Base-by-base conservation (phyloP, 2,329 filamentous ascomycete genomes). In the Cryphonectria nitschkei region DNA sequence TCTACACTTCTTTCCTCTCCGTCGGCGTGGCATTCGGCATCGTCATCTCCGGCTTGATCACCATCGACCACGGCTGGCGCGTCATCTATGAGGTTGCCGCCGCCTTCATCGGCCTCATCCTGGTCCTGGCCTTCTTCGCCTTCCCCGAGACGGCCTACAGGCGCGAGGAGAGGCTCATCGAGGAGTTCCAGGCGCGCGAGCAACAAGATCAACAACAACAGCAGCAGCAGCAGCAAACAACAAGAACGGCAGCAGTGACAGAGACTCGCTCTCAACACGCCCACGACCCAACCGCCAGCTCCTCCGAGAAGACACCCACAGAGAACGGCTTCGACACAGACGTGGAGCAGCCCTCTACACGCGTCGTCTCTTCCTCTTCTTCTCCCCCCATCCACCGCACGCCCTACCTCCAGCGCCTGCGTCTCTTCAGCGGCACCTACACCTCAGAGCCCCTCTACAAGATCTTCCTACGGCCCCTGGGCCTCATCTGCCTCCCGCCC, bases 101-200 rank as follows among this genome's bases (percentile, higher is more conserved):
- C 3, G 86, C 82, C n/a, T 75, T 89, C 16, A 81, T 89, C 62
- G 86, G 84, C 16, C 73, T 80, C 11, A 78, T 84, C 34, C 82
- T 85, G 1, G 67, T 88, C 0, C 73, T 88, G 2, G 81, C 84
- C 9, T 78, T 86, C 74, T 83, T 89, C 70, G 85, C 84, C 7
- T 85, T 89, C 67, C 87, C 87, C 0, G 87, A 89, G 75, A 89
- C 86, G 0, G 82, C 82, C 11, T 89, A 82, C 75, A 77, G 75
- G 60, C 80, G 85, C 70, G 74, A 75, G 5, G 67, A 73, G 56
- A 41, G 13, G 65, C 70, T 43, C 32, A 43, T 63, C 34, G 67
- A 72, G 26, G 68, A 75, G 75, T n/a, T 69, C 67, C 39, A 69
- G 74, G 14, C 22, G 14, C 56, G 72, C 74, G 32, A 70, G 72